Conservation (phyloP, 2,329 filamentous ascomycete genomes). For the Alternaria sp. region DNA sequence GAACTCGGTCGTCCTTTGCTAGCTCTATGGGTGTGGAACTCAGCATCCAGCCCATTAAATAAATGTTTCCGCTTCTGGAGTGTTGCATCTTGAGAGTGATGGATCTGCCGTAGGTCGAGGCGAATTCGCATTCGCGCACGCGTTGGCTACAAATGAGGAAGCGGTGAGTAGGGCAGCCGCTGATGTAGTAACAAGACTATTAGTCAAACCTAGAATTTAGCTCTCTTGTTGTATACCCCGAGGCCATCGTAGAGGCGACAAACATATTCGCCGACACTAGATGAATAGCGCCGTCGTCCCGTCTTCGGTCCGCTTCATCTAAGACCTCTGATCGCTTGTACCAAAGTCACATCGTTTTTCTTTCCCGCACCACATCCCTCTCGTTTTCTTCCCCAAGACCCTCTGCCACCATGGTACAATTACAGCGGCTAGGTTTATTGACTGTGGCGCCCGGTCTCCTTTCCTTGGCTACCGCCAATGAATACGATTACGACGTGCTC, state of each 20-base stretch:
- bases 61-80: neutral
- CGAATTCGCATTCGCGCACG: neutral
- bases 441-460: neutral
- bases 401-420: neutral
- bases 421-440: neutral
- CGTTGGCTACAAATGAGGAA: neutral
- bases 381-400: neutral
- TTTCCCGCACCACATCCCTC: neutral
- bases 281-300: neutral
- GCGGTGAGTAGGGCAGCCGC: neutral
- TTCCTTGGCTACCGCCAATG: neutral
- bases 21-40: no score
- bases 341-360: neutral
- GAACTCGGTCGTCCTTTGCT: no score
- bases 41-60: no score
- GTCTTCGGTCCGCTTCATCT: neutral
- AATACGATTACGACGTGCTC: conserved; percentile 1
- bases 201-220: neutral
- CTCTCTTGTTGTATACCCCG: neutral
- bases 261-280: neutral
- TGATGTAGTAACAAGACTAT: neutral
- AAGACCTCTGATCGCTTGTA: neutral
- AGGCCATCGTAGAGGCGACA: neutral
- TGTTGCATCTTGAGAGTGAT: neutral
- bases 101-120: neutral